A percentile compares a stretch with the other conserved stretches of the same genome.
Conservation (phyloP, 108 stramenopile genomes). For the Pseudonitzschia multiseries region DNA sequence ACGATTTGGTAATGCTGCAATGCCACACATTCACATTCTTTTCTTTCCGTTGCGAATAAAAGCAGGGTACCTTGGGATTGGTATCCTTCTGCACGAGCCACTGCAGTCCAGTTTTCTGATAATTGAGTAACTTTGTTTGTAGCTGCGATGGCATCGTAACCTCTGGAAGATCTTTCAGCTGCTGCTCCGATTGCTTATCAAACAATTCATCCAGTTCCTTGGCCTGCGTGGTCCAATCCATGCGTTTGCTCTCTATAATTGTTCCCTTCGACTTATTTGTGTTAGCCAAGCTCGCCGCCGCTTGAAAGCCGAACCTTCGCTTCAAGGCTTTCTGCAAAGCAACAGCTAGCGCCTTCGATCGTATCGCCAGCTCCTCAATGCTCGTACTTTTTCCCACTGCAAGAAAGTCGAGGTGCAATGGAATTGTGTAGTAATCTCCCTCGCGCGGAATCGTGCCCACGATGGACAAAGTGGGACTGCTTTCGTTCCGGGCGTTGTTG, state of each 20-base stretch:
- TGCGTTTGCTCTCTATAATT: constrained; percentile 1
- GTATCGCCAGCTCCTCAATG: neutral
- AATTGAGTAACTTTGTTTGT: constrained; percentile 32
- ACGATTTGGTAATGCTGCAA: constrained; percentile 30
- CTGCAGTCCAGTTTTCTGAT: constrained; percentile 53
- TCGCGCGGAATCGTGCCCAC: constrained; percentile 44
- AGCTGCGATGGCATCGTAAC: neutral
- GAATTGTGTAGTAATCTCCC: constrained; percentile 43
- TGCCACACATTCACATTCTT: constrained; percentile 45
- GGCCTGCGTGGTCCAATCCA: constrained; percentile 7
- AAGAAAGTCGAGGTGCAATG: constrained; percentile 35
- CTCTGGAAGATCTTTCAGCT: neutral
- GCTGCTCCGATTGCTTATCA: neutral
- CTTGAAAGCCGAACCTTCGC: neutral
- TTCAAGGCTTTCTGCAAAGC: neutral
- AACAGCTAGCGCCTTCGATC: neutral
- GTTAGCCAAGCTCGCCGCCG: neutral
- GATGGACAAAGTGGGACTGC: constrained; percentile 12
- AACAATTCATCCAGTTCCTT: constrained; percentile 11
- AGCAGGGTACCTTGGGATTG: constrained; percentile 41
- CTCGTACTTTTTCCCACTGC: neutral
- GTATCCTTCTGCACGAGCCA: constrained; percentile 61
- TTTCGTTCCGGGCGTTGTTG: neutral
- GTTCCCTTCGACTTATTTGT: constrained; percentile 6
- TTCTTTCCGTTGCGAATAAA: constrained; percentile 38